phyloP scores from a whole-genome alignment of 2,329 filamentous ascomycete genomes.

The Xylaria arbuscula region DNA sequence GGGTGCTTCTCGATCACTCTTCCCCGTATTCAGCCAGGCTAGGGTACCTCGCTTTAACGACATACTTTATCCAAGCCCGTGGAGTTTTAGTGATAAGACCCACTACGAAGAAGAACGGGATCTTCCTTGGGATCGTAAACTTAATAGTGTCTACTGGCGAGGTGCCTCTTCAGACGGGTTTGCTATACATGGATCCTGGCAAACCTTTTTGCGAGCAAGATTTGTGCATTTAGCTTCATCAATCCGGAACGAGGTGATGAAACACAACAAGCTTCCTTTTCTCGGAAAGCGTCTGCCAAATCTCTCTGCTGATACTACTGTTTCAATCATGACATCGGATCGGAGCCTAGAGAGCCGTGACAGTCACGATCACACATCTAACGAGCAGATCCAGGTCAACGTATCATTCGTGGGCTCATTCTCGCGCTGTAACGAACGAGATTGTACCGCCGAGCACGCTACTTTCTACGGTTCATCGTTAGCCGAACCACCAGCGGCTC shows the following conservation, averaged over 20 bases:
- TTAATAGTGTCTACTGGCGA: slow-evolving; percentile 64
- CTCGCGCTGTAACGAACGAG: slow-evolving; percentile 48
- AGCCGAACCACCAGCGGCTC: slow-evolving; percentile 38
- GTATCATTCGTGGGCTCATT: slow-evolving; percentile 56
- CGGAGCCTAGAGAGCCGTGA: not conserved
- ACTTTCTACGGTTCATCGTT: slow-evolving; percentile 49
- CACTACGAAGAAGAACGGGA: slow-evolving; percentile 55
- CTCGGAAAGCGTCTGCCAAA: slow-evolving; percentile 1
- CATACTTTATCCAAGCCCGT: slow-evolving; percentile 58
- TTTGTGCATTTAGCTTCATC: slow-evolving; percentile 65
- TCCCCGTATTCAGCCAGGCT: slow-evolving; percentile 67
- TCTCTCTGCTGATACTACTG: not conserved
- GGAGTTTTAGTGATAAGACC: slow-evolving; percentile 54
- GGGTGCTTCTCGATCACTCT: slow-evolving; percentile 57
- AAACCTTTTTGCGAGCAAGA: slow-evolving; percentile 68
- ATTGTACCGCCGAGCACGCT: slow-evolving; percentile 49
- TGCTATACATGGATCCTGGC: slow-evolving; percentile 64
- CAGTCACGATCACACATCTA: not conserved
- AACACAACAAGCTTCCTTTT: slow-evolving; percentile 10
- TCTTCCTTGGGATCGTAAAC: slow-evolving; percentile 60
- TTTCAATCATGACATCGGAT: not conserved
- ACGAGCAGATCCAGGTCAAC: slow-evolving; percentile 44
- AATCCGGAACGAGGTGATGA: not conserved
- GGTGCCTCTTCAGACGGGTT: slow-evolving; percentile 64
- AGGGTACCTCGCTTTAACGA: slow-evolving; percentile 66